Evolutionary conservation across 2,329 filamentous ascomycete species (phyloP), one percentile per base, ranked within the genome.

Genomic region (Claviceps africana): DNA sequence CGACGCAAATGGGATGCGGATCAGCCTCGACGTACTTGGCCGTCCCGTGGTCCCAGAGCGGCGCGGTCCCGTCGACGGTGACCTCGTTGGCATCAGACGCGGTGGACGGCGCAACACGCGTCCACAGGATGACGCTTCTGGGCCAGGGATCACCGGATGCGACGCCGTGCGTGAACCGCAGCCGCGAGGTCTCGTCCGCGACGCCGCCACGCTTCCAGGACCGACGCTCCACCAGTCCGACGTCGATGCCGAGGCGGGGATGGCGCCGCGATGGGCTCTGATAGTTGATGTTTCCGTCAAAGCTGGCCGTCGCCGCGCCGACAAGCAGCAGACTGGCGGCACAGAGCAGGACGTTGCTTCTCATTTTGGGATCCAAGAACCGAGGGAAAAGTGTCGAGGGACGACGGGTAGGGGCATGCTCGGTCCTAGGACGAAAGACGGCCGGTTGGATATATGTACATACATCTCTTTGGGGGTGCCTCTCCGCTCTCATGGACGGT

Each of bases 131-230:
- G n/a, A 84, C 78, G 30, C 75, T 77, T 19, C 81, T 75, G 4
- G 81, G 74, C 57, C 66, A 71, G 0, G 72, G 72, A 53, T 76
- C 73, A 11, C 73, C 72, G 7, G 70, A 73, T 2, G 70, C 68
- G 9, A 81, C 74, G 17, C 80, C 81, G 57, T 85, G 82, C 9
- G 79, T 86, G 65, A 85, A 85, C 58, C 73, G 77, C 52, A 84
- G 68, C 7, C 71, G 65, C 0, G 73, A 65, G 11, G 72, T 63
- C 56, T 70, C 70, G 17, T 70, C 60, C 39, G 70, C 65, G 4
- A 69, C 62, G n/a, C 69, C 70, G 22, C 70, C 69, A 44, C 67
- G 65, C 58, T 67, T 69, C 53, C 62, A 58, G 49, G 72, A 75
- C 39, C 80, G 73, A 62, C 77, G 78, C 45, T 76, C 72, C 48